Conservation (phyloP, 371 early-diverging fungal genomes). For the Actinomortierella wolfii region DNA sequence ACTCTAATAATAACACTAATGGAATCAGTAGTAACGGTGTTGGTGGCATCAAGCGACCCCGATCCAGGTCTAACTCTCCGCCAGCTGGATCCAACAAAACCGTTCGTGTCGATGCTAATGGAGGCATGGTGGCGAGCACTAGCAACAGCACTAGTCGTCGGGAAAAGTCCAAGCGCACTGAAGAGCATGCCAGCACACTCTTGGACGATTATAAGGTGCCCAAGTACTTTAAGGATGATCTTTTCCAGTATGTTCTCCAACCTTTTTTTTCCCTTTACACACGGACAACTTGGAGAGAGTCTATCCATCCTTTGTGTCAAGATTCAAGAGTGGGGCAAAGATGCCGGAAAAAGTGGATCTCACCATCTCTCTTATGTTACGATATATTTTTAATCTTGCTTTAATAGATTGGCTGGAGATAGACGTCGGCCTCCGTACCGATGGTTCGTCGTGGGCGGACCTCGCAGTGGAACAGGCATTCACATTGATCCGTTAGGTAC, state of each 20-base stretch:
- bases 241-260: slow-evolving; percentile 55
- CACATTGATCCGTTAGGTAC: slow-evolving; percentile 71
- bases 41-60: slow-evolving; percentile 24
- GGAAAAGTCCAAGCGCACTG: slow-evolving; percentile 16
- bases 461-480: slow-evolving; percentile 70
- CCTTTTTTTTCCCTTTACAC: background rate
- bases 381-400: background rate
- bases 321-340: background rate
- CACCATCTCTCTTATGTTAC: background rate
- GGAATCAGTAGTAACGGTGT: slow-evolving; percentile 14
- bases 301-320: background rate
- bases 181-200: slow-evolving; percentile 50
- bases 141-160: slow-evolving; percentile 4
- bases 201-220: slow-evolving; percentile 74
- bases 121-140: background rate
- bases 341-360: background rate
- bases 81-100: slow-evolving; percentile 15
- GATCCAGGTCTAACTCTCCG: slow-evolving; percentile 31
- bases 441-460: slow-evolving; percentile 72
- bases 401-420: slow-evolving; percentile 57
- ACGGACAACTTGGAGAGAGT: too few relatives aligned
- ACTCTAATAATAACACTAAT: slow-evolving; percentile 1
- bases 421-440: slow-evolving; percentile 67
- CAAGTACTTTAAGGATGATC: slow-evolving; percentile 75
- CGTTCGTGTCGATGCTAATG: slow-evolving; percentile 33